Percentiles rank a stretch among this genome's conserved stretches.
phyloP scores from a whole-genome alignment of 2,329 filamentous ascomycete genomes.

The Aspergillus aculeatinus region DNA sequence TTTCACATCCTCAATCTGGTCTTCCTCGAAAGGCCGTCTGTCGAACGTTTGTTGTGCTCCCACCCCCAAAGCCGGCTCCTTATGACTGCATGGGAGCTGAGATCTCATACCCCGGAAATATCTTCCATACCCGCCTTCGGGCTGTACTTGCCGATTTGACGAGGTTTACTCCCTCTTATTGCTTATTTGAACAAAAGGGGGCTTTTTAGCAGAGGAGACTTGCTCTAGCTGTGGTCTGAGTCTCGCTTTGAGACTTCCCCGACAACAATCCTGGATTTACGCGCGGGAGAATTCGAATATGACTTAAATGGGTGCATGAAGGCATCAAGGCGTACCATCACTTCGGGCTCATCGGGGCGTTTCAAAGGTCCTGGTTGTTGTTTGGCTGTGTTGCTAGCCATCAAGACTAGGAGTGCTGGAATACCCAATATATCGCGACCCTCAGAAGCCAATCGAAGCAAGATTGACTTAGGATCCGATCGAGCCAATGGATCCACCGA shows the following conservation, averaged over 20 bases:
- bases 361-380: not conserved
- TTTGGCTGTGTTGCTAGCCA: not conserved
- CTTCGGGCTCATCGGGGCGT: not conserved
- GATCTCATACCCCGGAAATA: not conserved
- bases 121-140: not conserved
- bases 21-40: not conserved
- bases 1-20: not conserved
- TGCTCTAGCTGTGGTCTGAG: not conserved
- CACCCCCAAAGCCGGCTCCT: not conserved
- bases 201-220: not conserved
- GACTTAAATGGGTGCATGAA: not conserved
- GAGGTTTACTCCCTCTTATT: not conserved
- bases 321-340: not conserved
- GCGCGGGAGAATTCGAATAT: not conserved
- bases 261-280: not conserved
- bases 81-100: not conserved
- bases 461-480: not conserved
- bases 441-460: not conserved
- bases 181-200: not conserved
- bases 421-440: not conserved
- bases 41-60: not conserved
- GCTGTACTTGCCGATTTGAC: not conserved
- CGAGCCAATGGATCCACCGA: not conserved
- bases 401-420: not conserved
- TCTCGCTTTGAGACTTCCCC: not conserved